Evolutionary conservation across 345 rosid genomes (phyloP), one percentile per base, ranked within the genome.

Genomic region (Moricandia arvensis): DNA sequence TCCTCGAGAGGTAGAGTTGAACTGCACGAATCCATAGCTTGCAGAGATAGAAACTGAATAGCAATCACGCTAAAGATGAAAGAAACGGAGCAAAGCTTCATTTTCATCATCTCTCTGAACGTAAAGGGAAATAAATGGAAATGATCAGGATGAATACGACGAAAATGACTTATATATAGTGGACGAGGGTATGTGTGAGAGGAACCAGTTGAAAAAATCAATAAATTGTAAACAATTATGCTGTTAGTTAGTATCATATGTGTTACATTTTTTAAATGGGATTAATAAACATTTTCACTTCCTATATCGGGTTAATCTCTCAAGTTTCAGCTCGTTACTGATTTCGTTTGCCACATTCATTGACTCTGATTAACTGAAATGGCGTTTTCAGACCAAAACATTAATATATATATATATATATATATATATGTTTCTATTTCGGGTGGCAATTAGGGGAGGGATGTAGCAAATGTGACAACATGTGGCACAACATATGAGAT

Each of bases 11-110:
- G 80, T n/a, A 83, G 70, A 64, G 68, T 29, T n/a, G 90, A 76
- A 63, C 16, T 72, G 77, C 90, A 88, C 3, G 89, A 81, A 54
- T 84, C 89, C 6, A 66, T 21, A 12, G 38, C 24, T 18, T 62
- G 76, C n/a, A 64, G 16, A 17, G 11, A 3, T 31, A 71, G 72
- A 35, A 68, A 47, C 31, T 77, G 41, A 53, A 69, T 58, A 57
- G 47, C 33, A 55, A 77, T 68, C 62, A 66, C 24, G 71, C 70
- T 5, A 72, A 80, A 53, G 66, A 68, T 8, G 16, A 75, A 59
- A 15, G 43, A 26, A 18, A 69, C 9, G 16, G 68, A 71, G 63
- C 66, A 49, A 12, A 38, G 21, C 83, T 69, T 80, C 83, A 80
- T 65, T 27, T 18, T 68, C 5, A 0, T 37, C 11, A 55, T 41